Evolutionary conservation across 495 filamentous ascomycete species (phyloP).

Genomic region (Jackrogersella multiformis): DNA sequence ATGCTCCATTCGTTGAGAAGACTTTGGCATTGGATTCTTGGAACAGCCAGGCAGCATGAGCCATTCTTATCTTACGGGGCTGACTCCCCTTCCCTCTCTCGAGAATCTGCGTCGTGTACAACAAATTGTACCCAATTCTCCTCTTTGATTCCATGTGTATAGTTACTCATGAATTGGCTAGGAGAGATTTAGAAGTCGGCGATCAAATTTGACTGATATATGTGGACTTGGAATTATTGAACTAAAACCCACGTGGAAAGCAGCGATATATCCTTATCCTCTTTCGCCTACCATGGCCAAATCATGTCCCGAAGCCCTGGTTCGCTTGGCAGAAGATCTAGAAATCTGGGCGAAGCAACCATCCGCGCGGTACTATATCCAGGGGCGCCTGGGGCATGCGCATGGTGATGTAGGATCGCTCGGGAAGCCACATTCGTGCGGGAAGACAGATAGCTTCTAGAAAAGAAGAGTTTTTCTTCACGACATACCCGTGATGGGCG

Average conservation of each 20-base stretch:
- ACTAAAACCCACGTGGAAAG: constrained; percentile 23
- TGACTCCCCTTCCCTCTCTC: background rate
- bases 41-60: constrained; percentile 7
- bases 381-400: constrained; percentile 26
- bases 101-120: constrained; percentile 6
- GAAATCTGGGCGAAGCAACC: constrained; percentile 26
- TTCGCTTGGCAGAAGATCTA: constrained; percentile 20
- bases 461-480: constrained; percentile 34
- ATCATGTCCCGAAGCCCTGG: constrained; percentile 23
- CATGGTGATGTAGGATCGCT: constrained; percentile 33
- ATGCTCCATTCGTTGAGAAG: too few relatives aligned
- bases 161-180: background rate
- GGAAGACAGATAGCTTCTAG: constrained; percentile 34
- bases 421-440: constrained; percentile 34
- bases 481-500: background rate
- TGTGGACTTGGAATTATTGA: constrained; percentile 27
- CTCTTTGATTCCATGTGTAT: background rate
- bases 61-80: constrained; percentile 25
- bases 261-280: constrained; percentile 2
- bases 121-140: background rate
- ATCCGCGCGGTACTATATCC: constrained; percentile 28
- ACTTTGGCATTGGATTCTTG: too few relatives aligned
- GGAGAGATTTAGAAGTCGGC: constrained; percentile 17
- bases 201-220: constrained; percentile 17
- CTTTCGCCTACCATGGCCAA: constrained; percentile 11